Base-by-base conservation (phyloP, 2,329 filamentous ascomycete species). In the Penicillium verrucosum region DNA sequence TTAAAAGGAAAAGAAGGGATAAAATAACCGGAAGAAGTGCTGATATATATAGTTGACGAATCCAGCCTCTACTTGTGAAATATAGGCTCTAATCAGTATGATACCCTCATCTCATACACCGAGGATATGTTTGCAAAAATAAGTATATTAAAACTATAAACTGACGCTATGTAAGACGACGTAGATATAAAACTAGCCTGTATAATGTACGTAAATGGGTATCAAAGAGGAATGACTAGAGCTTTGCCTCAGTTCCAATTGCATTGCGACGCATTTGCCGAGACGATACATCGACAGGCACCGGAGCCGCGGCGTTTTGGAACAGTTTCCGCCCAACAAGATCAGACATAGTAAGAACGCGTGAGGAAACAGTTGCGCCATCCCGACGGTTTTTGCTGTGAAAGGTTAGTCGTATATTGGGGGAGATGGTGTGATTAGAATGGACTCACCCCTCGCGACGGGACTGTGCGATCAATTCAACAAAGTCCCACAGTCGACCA, bases 401-500 rank as follows among this genome's bases (percentile, higher is more conserved):
- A 11, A 16, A 18, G 11, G 46, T 42, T 12, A 29, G 59, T 56
- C 48, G 52, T 42, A 11, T 16, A 12, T 14, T 8, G 10, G 5
- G 10, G 21, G 12, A 30, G 4, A 27, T 27, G 16, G 1, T 36
- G 18, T 11, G 10, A 14, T 11, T 21, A 5, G 21, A 41, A 5
- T 40, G 12, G 11, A 71, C 74, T 65, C 50, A 78, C 76, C 94
- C 94, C 77, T 97, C 94, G 42, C 93, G 82, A 32, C 94, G 81
- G 43, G 86, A 89, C 48, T 85, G 82, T 8, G 91, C 90, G 61
- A 99, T 96, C 69, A 87, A 84, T 72, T 96, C 92, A 5, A 89
- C 93, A 68, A 97, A 96, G 54, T 91, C 85, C 94, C 94, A 99
- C 7, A 99, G 78, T 58, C 85, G 85, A 0, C 93, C 94, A 16